These are phyloP conservation scores for Gamarada debralockiae DNA, from an alignment of 495 filamentous ascomycete genomes.

Conservation along the genomic window DNA sequence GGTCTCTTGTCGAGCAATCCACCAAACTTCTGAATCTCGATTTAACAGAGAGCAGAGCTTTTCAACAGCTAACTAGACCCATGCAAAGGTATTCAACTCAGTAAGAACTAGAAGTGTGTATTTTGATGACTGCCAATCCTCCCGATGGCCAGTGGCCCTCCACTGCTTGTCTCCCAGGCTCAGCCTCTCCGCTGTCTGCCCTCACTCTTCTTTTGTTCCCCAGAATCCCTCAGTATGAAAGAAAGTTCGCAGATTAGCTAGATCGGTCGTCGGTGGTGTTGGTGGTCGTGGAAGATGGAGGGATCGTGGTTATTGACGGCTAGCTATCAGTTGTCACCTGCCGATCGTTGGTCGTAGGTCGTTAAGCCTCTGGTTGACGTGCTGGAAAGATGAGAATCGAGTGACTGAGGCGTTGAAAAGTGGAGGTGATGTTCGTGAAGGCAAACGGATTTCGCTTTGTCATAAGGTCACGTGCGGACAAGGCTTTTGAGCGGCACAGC, in stretches of 20 bases:
- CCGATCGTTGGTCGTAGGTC: too few species aligned
- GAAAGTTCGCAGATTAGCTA: neutral
- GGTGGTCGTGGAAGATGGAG: too few species aligned
- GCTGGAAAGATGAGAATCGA: too few species aligned
- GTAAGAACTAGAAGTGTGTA: slow-evolving; percentile 28
- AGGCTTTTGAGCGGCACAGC: too few species aligned
- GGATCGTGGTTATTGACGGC: too few species aligned
- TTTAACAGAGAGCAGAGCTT: slow-evolving; percentile 6
- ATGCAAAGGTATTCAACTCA: slow-evolving; percentile 25
- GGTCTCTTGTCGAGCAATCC: slow-evolving; percentile 12
- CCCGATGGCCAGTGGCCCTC: slow-evolving; percentile 14
- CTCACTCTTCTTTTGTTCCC: neutral
- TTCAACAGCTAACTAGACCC: slow-evolving; percentile 27
- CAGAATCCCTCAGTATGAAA: slow-evolving; percentile 4
- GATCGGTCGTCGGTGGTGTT: too few species aligned
- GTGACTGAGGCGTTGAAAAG: too few species aligned
- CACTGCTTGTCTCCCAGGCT: neutral
- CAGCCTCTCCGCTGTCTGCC: neutral
- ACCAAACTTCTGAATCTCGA: slow-evolving; percentile 11
- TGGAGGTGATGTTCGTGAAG: too few species aligned
- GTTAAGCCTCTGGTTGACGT: too few species aligned
- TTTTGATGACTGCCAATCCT: slow-evolving; percentile 24
- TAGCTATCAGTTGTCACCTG: too few species aligned
- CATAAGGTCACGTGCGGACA: too few species aligned
- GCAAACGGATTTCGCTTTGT: too few species aligned